A percentile compares a stretch with the other conserved stretches of the same genome.
Evolutionary conservation across 78 protist genomes (phyloP).

Genomic region (Cavenderia fasciculata): DNA sequence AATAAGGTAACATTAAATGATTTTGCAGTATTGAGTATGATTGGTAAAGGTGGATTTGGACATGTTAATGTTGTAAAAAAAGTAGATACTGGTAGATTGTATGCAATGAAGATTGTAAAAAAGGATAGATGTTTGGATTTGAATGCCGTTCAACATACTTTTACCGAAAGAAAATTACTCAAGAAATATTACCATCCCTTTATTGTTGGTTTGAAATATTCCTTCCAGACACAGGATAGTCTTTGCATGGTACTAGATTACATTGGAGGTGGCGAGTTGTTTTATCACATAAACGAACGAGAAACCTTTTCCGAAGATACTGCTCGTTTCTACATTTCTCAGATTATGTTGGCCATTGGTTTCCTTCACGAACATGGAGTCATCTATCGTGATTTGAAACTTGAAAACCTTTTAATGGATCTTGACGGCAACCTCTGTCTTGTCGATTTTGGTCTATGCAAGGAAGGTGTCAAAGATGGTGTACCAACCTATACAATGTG

Average conservation of each 20-base stretch:
- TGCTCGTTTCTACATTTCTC: constrained; percentile 92
- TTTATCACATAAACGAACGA: constrained; percentile 91
- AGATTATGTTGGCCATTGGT: constrained; percentile 92
- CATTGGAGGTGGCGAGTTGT: constrained; percentile 96
- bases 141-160: constrained; percentile 93
- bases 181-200: constrained; percentile 84
- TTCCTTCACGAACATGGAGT: constrained; percentile 90
- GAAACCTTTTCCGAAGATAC: constrained; percentile 84
- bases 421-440: constrained; percentile 92
- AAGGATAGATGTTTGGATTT: constrained; percentile 79
- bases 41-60: constrained; percentile 90
- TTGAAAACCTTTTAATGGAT: constrained; percentile 95
- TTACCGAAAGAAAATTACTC: constrained; percentile 86
- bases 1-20: constrained; percentile 74
- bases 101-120: constrained; percentile 90
- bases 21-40: constrained; percentile 79
- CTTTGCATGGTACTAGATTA: constrained; percentile 93
- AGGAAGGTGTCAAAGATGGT: constrained; percentile 82
- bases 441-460: constrained; percentile 93
- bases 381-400: constrained; percentile 94
- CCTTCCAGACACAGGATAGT: constrained; percentile 93
- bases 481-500: constrained; percentile 91
- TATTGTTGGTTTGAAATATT: constrained; percentile 91
- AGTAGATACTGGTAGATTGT: constrained; percentile 77
- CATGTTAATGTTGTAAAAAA: constrained; percentile 80